Conservation (phyloP, 129 eudicot species). For the Chrysanthemum seticuspe region DNA sequence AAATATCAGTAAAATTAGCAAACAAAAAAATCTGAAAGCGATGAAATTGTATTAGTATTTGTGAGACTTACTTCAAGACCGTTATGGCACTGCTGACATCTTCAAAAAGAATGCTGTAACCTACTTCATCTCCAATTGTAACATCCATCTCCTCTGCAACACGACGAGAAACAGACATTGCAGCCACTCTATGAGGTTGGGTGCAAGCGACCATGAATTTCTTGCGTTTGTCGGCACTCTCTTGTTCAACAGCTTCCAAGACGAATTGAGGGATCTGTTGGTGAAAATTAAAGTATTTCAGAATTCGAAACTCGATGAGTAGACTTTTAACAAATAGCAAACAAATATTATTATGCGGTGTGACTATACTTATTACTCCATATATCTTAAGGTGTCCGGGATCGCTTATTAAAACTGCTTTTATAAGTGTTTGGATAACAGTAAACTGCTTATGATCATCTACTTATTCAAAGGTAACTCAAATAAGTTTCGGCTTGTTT, state of each 20-base stretch:
- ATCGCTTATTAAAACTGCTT: too few relatives aligned
- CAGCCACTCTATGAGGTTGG: slow-evolving; percentile 98
- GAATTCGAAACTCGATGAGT: too few relatives aligned
- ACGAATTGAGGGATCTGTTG: slow-evolving; percentile 96
- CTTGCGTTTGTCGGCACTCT: slow-evolving; percentile 61
- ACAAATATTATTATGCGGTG: too few relatives aligned
- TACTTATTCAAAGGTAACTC: too few relatives aligned
- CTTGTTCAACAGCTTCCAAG: slow-evolving; percentile 79
- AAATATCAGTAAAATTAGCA: background rate
- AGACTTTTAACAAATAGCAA: too few relatives aligned
- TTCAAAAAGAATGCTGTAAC: slow-evolving; percentile 97
- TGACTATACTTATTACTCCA: too few relatives aligned
- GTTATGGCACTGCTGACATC: slow-evolving; percentile 88
- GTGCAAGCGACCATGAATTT: slow-evolving; percentile 93
- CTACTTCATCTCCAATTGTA: slow-evolving; percentile 92
- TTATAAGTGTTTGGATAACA: too few relatives aligned
- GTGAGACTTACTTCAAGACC: slow-evolving; percentile 68
- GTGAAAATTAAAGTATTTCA: slow-evolving; percentile 2
- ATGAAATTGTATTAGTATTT: background rate
- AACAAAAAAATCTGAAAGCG: background rate
- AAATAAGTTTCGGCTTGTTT: too few relatives aligned
- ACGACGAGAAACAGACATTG: slow-evolving; percentile 94
- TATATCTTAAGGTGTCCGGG: too few relatives aligned
- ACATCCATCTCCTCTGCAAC: slow-evolving; percentile 99
- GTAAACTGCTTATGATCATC: too few relatives aligned